Base-by-base conservation (phyloP, 1,284 basidiomycete species). In the Trichosporon ovoides region DNA sequence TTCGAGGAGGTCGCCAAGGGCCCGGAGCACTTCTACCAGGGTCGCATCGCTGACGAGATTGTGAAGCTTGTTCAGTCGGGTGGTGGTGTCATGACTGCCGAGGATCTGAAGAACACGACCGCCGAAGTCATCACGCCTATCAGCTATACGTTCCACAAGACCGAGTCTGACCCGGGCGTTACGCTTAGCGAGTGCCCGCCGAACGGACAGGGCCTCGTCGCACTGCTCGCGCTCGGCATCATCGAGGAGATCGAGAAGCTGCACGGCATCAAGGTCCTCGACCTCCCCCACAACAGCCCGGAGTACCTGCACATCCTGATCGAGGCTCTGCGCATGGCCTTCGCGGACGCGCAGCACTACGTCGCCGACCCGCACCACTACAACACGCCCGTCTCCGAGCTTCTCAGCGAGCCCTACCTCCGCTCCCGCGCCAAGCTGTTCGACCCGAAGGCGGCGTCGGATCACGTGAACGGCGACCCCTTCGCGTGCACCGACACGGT, bases 171-270 rank as follows among this genome's bases (percentile, higher is more conserved):
- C 46, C 61, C 52, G 22, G 57, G 43, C 83, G 80, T 19, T 80
- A 81, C 20, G 81, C 88, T 89, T 59, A 66, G 7, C 1, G 49
- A 91, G 85, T 93, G 91, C 68, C 91, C 91, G 6, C 91, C 92
- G 0, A 96, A 95, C 72, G 91, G 93, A 11, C 93, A 96, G 83
- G 93, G 89, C 75, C 83, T 97, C n/a, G 91, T 90, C 1, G 91
- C 94, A 0, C 82, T 97, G 4, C 79, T 97, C 51, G 90, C 92
- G 6, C 81, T 97, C 10, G 94, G 93, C 1, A 91, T 98, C 57
- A 79, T 98, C 46, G 94, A 98, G 68, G 84, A 83, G 31, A 82
- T 95, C 20, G 87, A 95, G 76, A 83, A 83, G 53, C 82, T 86
- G 68, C 86, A 87, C 2, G 83, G 84, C 58, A 82, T 87, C 31